Base-by-base conservation (phyloP, 441 rosid genomes). In the Macaranga tanarius region DNA sequence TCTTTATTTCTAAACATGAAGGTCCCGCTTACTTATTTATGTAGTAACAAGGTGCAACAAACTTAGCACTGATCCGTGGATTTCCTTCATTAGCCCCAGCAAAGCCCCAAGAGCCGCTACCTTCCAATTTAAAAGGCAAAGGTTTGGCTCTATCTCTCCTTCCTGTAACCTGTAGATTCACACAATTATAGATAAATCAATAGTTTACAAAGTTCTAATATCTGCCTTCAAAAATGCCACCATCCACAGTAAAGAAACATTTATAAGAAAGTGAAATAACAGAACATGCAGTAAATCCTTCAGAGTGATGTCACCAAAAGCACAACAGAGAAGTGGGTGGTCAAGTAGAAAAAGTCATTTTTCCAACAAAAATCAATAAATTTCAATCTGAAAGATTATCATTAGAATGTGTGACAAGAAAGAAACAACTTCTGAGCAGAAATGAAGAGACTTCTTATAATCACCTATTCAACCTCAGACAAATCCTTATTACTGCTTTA, bases 61-160 rank as follows among this genome's bases (percentile, higher is more conserved):
- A 95, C 80, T 90, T 85, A 10, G 96, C 85, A 55, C 86, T 92
- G 73, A 95, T 95, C 76, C 65, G 83, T 31, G 99, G 99, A 71
- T 82, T 92, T 34, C 90, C 97, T 38, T 95, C 95, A 76, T 88
- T 95, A 26, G 92, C 86, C 73, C 99, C 98, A 64, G 84, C 82
- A 79, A 88, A 92, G 75, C 97, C 99, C 97, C 97, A 91, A 42
- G 88, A 86, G 19, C 99, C 98, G 58, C 84, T 86, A 64, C 89
- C 83, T 70, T 91, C 97, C 84, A 92, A 71, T 83, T 92, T 90
- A 75, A 95, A 95, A 0, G 90, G 87, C 82, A 95, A 80, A 63
- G 99, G 90, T 78, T 92, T 95, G 22, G 98, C 99, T 84, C 96
- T 81, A 65, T 92, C 99, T 80, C 98, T 88, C 86, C 98, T 92